Evolutionary conservation across 164 flowering plant species (phyloP).

Genomic region (Magnolia kwangsiensis): DNA sequence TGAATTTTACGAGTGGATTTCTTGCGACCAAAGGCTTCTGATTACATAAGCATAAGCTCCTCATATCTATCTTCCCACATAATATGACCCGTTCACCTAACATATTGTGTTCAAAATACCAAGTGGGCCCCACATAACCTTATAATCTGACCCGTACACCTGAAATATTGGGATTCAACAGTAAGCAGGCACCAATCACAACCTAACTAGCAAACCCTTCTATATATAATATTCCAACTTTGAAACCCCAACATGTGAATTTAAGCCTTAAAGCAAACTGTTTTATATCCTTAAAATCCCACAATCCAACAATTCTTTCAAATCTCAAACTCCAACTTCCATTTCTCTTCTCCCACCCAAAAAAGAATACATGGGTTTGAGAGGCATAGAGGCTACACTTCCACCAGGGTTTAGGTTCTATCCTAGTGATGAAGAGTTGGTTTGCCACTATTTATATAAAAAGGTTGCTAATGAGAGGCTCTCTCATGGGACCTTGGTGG

Average conservation of each 20-base stretch:
- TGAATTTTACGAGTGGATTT: slow-evolving; percentile 18
- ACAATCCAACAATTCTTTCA: background rate
- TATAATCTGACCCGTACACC: slow-evolving; percentile 2
- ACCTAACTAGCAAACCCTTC: slow-evolving; percentile 4
- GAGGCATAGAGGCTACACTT: slow-evolving; percentile 67
- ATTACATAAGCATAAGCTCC: slow-evolving; percentile 8
- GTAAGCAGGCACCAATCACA: slow-evolving; percentile 9
- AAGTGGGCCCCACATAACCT: background rate
- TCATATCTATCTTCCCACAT: slow-evolving; percentile 1
- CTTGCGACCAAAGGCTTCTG: slow-evolving; percentile 31
- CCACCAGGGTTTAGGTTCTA: slow-evolving; percentile 85
- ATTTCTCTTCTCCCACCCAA: background rate
- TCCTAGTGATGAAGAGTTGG: slow-evolving; percentile 83
- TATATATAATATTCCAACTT: slow-evolving; percentile 9
- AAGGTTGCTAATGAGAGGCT: slow-evolving; percentile 56
- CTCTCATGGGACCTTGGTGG: slow-evolving; percentile 59
- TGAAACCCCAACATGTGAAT: background rate
- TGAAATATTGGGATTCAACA: background rate
- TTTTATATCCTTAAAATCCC: background rate
- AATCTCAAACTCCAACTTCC: too few relatives aligned
- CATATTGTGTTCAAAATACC: background rate
- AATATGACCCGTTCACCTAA: background rate
- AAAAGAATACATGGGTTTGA: slow-evolving; percentile 48
- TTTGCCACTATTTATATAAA: slow-evolving; percentile 72
- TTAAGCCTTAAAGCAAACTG: background rate